Evolutionary conservation across 108 stramenopile species (phyloP), one percentile per base, ranked within the genome.

Genomic region (Conticribra guillardii): DNA sequence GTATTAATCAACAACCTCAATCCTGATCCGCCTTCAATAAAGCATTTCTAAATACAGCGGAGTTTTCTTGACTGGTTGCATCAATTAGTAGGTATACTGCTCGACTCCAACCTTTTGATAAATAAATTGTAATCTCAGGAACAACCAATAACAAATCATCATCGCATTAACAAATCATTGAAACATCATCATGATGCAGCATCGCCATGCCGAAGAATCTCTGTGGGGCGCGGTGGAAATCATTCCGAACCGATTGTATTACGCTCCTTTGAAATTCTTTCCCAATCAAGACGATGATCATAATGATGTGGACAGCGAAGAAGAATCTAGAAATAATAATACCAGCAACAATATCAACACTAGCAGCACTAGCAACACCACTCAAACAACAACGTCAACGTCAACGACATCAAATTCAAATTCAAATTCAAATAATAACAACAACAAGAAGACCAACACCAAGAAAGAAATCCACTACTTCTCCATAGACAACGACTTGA

Each of bases 401-500:
- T 7, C 29, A 60, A 60, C 58, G 29, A 34, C 28, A 33, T 7
- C 31, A 60, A 60, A 11, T 29, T n/a, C 9, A 44, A 49, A 49
- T 21, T 19, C n/a, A 41, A 64, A 49, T 14, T 14, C 8, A 16
- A 47, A n/a, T 19, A 22, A 23, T 37, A 64, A 50, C 63, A 49
- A n/a, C 49, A 51, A 26, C 1, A 64, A 8, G 28, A 60, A 44
- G 9, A 60, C 8, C 19, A 44, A 2, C 19, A 28, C 0, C 65
- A 54, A 44, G 34, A 67, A 33, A n/a, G 37, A 61, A 24, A 63
- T 64, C 24, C 87, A 92, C 61, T 96, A 87, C 79, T 97, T 97
- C 77, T 80, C 80, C 59, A 97, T 98, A 28, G 98, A 99, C 84
- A 55, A 74, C 4, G 94, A 97, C 58, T 66, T 98, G 45, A 82